Percentiles rank a stretch among this genome's conserved stretches.
phyloP scores from a whole-genome alignment of 2,329 filamentous ascomycete species.

The Stagonosporopsis tanaceti region DNA sequence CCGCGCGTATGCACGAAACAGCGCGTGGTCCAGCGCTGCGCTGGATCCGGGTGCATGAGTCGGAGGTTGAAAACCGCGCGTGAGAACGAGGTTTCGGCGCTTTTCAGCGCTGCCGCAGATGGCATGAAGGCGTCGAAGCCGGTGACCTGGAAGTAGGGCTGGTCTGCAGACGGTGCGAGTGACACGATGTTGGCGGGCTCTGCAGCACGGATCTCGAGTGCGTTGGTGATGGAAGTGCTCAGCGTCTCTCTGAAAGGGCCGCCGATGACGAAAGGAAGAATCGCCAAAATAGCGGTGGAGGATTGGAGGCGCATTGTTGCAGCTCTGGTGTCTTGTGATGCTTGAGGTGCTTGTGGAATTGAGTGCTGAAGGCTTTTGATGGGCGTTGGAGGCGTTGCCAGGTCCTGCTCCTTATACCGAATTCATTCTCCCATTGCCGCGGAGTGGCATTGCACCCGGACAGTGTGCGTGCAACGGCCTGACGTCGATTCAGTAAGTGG shows the following conservation, averaged over 20 bases:
- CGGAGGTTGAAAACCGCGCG: neutral
- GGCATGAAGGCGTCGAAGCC: constrained; percentile 4
- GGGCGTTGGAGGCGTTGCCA: constrained; percentile 9
- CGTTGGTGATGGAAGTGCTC: neutral
- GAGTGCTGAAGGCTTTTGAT: neutral
- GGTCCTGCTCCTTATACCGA: constrained; percentile 11
- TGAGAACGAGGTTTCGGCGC: neutral
- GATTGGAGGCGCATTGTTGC: constrained; percentile 7
- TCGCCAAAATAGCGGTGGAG: neutral
- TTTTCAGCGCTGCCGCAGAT: neutral
- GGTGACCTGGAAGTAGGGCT: neutral
- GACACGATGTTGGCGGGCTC: neutral
- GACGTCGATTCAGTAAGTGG: neutral
- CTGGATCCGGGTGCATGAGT: neutral
- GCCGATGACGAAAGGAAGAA: neutral
- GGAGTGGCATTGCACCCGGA: neutral
- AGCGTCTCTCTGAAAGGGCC: neutral
- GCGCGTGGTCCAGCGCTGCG: neutral
- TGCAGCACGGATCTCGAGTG: neutral
- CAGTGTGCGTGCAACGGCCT: neutral
- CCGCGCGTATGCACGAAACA: neutral
- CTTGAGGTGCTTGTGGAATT: neutral
- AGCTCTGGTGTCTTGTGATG: neutral
- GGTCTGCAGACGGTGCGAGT: neutral
- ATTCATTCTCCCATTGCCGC: neutral